Base-by-base conservation (phyloP, 768 basidiomycete species). In the Boletus barrowsii region DNA sequence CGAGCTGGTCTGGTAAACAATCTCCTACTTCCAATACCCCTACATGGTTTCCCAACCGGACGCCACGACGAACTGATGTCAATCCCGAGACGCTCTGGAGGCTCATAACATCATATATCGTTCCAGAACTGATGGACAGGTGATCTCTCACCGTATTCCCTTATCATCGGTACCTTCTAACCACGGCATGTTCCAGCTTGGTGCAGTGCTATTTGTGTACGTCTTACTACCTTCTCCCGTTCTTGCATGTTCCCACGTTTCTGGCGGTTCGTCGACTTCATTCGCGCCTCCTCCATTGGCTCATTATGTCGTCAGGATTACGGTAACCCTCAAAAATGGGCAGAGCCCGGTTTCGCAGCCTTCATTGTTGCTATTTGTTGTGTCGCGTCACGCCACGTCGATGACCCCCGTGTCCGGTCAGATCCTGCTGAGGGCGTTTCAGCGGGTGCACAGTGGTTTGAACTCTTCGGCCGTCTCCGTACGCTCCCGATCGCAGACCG, bases 341-440 rank as follows among this genome's bases (percentile, higher is more conserved):
- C 87, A 47, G 93, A 95, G 71, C 91, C 94, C 9, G 94, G 94
- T 10, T 97, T 97, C 64, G 92, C 90, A 39, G 86, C 93, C 10
- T 94, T 95, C 67, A 90, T 96, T 56, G 91, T 96, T n/a, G 83
- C 93, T 1, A 79, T 95, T 33, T 96, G 93, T 66, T 95, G 93
- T 59, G 79, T 97, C 6, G 87, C 93, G 0, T 95, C 93, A 4
- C 81, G 94, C 40, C 94, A 97, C 68, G 88, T 94, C 59, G 93
- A 97, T 66, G 94, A 96, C 71, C 86, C 87, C 20, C 86, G 93
- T 42, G 92, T 94, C 22, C 84, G 93, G 45, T 81, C 90, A 4
- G 85, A 91, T 64, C 84, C 92, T 2, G 77, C 74, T 53, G 91
- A 96, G 64, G 84, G 91, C 5, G 84, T 87, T n/a, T 89, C 90